Percentiles rank a stretch among this genome's conserved stretches.
These are phyloP conservation scores for Stephania yunnanensis DNA, from an alignment of 164 flowering plant species.

Conservation along the genomic window DNA sequence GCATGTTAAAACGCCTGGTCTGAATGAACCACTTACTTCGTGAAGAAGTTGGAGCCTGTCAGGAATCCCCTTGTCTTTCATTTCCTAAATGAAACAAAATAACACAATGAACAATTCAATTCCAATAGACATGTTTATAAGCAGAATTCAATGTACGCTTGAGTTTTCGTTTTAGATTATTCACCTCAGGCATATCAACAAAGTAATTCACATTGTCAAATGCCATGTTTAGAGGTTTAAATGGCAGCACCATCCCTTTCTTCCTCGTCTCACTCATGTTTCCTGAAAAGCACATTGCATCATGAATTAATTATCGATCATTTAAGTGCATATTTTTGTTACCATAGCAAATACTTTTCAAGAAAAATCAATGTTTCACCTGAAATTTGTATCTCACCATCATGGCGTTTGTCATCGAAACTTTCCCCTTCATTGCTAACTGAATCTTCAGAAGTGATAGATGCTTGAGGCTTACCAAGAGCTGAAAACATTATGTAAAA, in stretches of 20 bases:
- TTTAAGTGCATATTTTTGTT: background rate
- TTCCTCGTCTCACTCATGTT: slow-evolving; percentile 17
- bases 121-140: background rate
- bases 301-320: background rate
- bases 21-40: slow-evolving; percentile 41
- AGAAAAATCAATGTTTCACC: slow-evolving; percentile 9
- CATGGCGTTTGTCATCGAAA: slow-evolving; percentile 20
- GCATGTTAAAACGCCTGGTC: slow-evolving; percentile 48
- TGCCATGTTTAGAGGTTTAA: slow-evolving; percentile 76
- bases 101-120: background rate
- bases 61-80: slow-evolving; percentile 28
- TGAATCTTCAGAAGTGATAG: slow-evolving; percentile 41
- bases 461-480: slow-evolving; percentile 61
- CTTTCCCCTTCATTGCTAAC: slow-evolving; percentile 37
- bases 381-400: slow-evolving; percentile 23
- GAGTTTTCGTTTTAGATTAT: slow-evolving; percentile 6
- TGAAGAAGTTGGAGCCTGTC: slow-evolving; percentile 28
- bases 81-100: slow-evolving; percentile 20
- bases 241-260: slow-evolving; percentile 95
- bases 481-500: slow-evolving; percentile 32
- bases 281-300: slow-evolving; percentile 13
- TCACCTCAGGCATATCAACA: slow-evolving; percentile 95
- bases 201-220: slow-evolving; percentile 71
- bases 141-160: background rate
- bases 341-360: background rate